These are phyloP conservation scores for Fusarium cyanostomum DNA, from an alignment of 2,329 filamentous ascomycete species.

Conservation along the genomic window DNA sequence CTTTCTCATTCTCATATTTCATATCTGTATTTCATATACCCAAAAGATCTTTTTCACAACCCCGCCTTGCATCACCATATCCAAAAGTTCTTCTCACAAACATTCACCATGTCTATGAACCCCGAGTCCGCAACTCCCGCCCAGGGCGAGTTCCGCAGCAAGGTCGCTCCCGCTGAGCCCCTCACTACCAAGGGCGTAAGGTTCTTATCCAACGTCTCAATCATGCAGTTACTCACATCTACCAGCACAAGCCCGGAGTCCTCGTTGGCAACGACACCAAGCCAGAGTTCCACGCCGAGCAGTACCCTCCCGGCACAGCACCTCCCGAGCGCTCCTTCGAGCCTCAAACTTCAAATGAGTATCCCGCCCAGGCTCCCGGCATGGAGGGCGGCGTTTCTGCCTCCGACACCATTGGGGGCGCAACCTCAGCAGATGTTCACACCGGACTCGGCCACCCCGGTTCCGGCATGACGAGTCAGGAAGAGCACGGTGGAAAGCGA, in stretches of 20 bases:
- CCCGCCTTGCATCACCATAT: background rate
- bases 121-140: conserved; percentile 59
- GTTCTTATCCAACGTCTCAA: conserved; percentile 15
- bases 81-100: background rate
- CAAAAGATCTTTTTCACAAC: background rate
- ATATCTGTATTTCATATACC: background rate
- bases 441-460: conserved; percentile 55
- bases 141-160: conserved; percentile 65
- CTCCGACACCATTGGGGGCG: conserved; percentile 53
- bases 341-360: conserved; percentile 50
- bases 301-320: conserved; percentile 69
- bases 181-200: conserved; percentile 64
- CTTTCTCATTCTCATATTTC: background rate
- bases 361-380: conserved; percentile 49
- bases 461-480: conserved; percentile 53
- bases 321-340: conserved; percentile 57
- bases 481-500: conserved; percentile 51
- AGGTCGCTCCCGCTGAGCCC: conserved; percentile 61
- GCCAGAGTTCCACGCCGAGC: conserved; percentile 72
- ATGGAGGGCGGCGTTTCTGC: conserved; percentile 44
- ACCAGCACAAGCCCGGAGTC: conserved; percentile 70
- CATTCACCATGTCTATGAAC: conserved; percentile 58
- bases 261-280: conserved; percentile 66
- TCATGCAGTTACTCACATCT: conserved; percentile 15
- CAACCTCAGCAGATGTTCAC: conserved; percentile 57